Evolutionary conservation across 768 basidiomycete species (phyloP), one percentile per base, ranked within the genome.

Genomic region (Suillus clintonianus): DNA sequence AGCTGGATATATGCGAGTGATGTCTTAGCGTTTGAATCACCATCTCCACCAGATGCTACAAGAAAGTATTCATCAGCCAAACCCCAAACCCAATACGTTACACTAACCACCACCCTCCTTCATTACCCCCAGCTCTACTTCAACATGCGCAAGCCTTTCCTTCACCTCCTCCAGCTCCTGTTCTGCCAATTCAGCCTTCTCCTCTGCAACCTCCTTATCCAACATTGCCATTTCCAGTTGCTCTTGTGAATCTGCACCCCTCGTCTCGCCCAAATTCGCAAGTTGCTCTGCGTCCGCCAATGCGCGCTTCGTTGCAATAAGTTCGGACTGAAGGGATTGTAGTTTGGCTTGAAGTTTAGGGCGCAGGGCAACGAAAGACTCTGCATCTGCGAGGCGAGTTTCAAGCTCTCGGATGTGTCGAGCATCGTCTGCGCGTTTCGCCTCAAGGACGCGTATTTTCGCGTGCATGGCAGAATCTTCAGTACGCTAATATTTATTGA

Each of bases 201-300:
- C 97, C 72, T 99, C 97, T 0, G 97, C 96, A 43, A 99, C 88
- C 74, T 99, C 97, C 77, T 94, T 95, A 74, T 99, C 97, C 68
- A 99, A 78, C 84, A 92, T 92, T 3, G 88, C 83, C 90, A 98
- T 95, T 79, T 99, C 97, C 43, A 99, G 78, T 72, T 96, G 93
- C 63, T 98, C 97, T 59, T 91, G 87, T 1, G 90, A 74, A 73
- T 99, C 97, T 3, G 89, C 77, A 1, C 92, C 80, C 27, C 91
- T 83, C 17, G 78, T 79, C 66, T 96, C 92, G 0, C 88, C 80
- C 39, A 94, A 79, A 39, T 88, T 83, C 0, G 87, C 82, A n/a
- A 94, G 80, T 64, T 94, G 90, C 64, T 90, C 83, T 9, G 87
- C 77, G 68, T 97, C 94, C 3, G 90, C 85, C 36, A 94, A 80